phyloP scores from a whole-genome alignment of 306 rosid genomes.

The Lathyrus aphaca region DNA sequence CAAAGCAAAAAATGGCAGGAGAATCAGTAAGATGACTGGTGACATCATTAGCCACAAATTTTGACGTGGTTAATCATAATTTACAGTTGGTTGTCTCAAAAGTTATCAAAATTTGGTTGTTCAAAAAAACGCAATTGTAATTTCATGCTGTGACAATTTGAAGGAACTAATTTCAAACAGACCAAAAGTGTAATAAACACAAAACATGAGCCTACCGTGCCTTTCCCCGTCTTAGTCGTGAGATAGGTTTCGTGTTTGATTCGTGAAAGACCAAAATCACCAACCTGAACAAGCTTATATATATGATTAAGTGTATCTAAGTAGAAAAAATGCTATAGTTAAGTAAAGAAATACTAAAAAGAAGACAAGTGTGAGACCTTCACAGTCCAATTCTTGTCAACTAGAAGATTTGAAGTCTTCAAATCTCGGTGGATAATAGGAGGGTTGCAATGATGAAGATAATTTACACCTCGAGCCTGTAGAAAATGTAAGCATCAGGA shows the following conservation, averaged over 20 bases:
- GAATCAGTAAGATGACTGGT: conserved; percentile 29
- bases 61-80: too few species aligned
- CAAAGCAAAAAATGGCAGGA: conserved; percentile 16
- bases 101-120: too few species aligned
- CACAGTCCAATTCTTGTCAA: conserved; percentile 92
- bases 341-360: conserved; percentile 15
- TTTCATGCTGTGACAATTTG: conserved; percentile 12
- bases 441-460: conserved; percentile 91
- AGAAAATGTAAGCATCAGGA: conserved; percentile 36
- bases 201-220: conserved; percentile 47
- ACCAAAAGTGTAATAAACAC: conserved; percentile 24
- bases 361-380: conserved; percentile 60
- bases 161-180: conserved; percentile 23
- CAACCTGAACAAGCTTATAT: conserved; percentile 44
- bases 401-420: conserved; percentile 91
- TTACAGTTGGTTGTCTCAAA: too few species aligned
- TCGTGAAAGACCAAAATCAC: conserved; percentile 59
- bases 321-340: conserved; percentile 8
- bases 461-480: conserved; percentile 95
- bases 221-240: conserved; percentile 47
- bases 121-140: too few species aligned
- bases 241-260: conserved; percentile 53
- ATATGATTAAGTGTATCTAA: conserved; percentile 32
- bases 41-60: too few species aligned
- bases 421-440: conserved; percentile 97